Evolutionary conservation across 2,329 filamentous ascomycete genomes (phyloP), one percentile per base, ranked within the genome.

Genomic region (Xylariaceae sp.): DNA sequence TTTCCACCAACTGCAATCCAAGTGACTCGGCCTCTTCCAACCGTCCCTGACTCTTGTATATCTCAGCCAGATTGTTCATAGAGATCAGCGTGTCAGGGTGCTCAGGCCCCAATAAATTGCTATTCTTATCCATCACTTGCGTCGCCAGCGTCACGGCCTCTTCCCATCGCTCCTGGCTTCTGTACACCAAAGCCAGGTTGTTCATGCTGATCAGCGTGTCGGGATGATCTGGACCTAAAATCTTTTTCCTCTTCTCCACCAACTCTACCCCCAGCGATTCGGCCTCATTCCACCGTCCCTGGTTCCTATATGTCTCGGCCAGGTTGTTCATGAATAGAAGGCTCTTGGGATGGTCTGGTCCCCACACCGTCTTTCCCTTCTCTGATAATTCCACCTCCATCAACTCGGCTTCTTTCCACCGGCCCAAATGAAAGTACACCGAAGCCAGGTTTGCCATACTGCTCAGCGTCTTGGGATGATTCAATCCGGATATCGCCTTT

Each of bases 151-250:
- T 9, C 12, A 9, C 35, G 8, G 35, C 35, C 35, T 37, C 35
- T 39, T 45, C 31, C 49, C 43, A 51, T 11, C 35, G 35, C 35
- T 11, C 12, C 8, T 37, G 35, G 3, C 12, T 11, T 11, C 5
- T 3, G 8, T 37, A 37, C 8, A 11, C 12, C 35, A 11, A 37
- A 37, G 35, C 35, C 35, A 56, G 32, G 12, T 52, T 52, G 31
- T 4, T 32, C 40, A 52, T 56, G 12, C 47, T 52, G 8, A 6
- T 30, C 27, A 57, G n/a, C 40, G 55, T 57, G 29, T 50, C 6
- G 11, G 62, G 60, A 44, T 62, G 55, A 9, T 58, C 58, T 30
- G 41, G 39, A 12, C 60, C 61, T 3, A 62, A 50, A 31, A 65
- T 19, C 9, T 4, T 58, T 32, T 51, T 59, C 2, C 19, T 26